These are phyloP conservation scores for Phytophthora palmivora DNA, from an alignment of 352 stramenopile genomes.

Conservation along the genomic window DNA sequence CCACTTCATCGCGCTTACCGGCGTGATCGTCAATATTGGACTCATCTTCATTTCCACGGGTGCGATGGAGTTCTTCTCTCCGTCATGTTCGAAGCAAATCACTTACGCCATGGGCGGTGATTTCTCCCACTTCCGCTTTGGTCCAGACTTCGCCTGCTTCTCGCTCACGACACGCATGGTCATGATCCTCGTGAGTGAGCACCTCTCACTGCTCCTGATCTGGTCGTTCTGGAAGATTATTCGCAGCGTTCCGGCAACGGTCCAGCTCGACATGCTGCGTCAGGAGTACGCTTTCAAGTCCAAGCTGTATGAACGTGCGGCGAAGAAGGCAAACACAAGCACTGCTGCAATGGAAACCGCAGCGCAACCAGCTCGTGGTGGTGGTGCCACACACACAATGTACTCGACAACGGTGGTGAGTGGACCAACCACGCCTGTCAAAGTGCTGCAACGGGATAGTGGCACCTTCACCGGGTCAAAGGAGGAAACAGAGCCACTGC, in stretches of 20 bases:
- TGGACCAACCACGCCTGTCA: constrained; percentile 24
- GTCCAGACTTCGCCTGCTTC: constrained; percentile 79
- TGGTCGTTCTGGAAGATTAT: constrained; percentile 78
- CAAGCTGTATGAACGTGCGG: constrained; percentile 65
- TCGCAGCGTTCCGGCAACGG: constrained; percentile 59
- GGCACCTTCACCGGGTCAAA: constrained; percentile 39
- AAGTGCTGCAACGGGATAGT: constrained; percentile 11
- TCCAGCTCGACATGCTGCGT: constrained; percentile 72
- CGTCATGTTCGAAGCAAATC: constrained; percentile 58
- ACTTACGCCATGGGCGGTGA: constrained; percentile 59
- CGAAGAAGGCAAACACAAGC: constrained; percentile 23
- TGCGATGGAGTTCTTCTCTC: constrained; percentile 77
- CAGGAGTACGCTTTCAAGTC: constrained; percentile 83
- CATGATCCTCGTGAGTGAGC: constrained; percentile 82
- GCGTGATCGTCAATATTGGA: constrained; percentile 79
- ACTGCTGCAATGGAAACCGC: constrained; percentile 14
- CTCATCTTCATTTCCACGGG: constrained; percentile 84
- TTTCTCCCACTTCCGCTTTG: constrained; percentile 73
- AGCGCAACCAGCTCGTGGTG: constrained; percentile 18
- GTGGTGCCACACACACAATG: constrained; percentile 15
- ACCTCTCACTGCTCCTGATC: constrained; percentile 61
- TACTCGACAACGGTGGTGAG: constrained; percentile 44
- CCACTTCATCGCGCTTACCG: constrained; percentile 67
- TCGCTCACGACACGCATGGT: constrained; percentile 79
- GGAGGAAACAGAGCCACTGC: constrained; percentile 66